Conservation (phyloP, 2,329 filamentous ascomycete genomes). For the Xylaria sp. region DNA sequence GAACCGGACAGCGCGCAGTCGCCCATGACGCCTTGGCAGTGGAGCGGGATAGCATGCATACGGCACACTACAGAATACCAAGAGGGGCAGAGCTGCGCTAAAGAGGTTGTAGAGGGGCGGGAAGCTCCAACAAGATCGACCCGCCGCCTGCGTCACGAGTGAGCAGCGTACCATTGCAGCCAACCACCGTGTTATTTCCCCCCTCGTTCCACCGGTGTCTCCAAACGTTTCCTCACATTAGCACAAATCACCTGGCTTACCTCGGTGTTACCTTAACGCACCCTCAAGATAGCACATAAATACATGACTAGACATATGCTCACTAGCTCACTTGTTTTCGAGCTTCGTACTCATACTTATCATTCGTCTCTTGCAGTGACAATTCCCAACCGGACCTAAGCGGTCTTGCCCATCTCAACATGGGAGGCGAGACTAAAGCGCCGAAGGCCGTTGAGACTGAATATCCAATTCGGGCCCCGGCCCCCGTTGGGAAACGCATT, state of each 20-base stretch:
- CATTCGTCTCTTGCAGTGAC: conserved; percentile 29
- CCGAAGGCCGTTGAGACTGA: conserved; percentile 58
- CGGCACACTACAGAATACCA: neutral
- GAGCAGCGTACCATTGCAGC: conserved; percentile 6
- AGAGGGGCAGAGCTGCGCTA: neutral
- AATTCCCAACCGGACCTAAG: conserved; percentile 19
- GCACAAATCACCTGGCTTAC: conserved; percentile 12
- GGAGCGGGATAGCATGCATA: neutral
- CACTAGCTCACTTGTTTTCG: conserved; percentile 8
- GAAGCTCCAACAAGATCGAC: conserved; percentile 14
- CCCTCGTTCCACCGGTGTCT: conserved; percentile 13
- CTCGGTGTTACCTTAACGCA: neutral
- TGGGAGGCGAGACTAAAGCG: conserved; percentile 63
- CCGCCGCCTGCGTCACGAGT: conserved; percentile 23
- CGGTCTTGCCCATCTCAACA: conserved; percentile 49
- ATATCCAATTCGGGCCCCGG: conserved; percentile 63
- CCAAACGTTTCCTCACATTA: conserved; percentile 2
- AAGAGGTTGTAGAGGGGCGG: neutral
- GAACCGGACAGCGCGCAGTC: conserved; percentile 16
- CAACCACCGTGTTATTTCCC: neutral
- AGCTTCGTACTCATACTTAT: conserved; percentile 34
- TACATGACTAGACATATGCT: conserved; percentile 2
- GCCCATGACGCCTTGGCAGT: conserved; percentile 28
- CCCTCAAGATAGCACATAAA: neutral
- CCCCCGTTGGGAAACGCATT: conserved; percentile 80